Conservation (phyloP, 805 yeast genomes). For the Blastobotrys parvus region DNA sequence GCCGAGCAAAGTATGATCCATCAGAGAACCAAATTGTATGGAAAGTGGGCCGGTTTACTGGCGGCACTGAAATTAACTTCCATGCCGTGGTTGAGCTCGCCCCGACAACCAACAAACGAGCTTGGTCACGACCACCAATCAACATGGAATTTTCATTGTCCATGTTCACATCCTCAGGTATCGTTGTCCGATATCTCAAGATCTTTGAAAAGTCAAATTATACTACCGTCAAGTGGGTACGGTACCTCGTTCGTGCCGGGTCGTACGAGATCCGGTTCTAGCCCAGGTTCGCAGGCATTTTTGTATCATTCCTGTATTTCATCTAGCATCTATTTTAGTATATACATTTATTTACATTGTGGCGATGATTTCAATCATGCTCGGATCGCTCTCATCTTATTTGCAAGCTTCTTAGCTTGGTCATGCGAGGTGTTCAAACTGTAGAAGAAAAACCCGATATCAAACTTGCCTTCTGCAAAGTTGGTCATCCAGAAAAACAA, state of each 20-base stretch:
- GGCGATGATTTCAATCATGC: not conserved
- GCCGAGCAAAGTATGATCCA: slow-evolving; percentile 61
- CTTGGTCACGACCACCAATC: slow-evolving; percentile 73
- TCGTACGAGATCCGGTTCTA: slow-evolving; percentile 71
- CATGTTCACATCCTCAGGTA: slow-evolving; percentile 72
- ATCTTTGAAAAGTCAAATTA: slow-evolving; percentile 55
- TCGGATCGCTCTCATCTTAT: not conserved
- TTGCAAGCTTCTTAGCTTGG: not conserved
- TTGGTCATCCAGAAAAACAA: slow-evolving; percentile 16
- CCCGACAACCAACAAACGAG: slow-evolving; percentile 21
- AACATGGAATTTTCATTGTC: slow-evolving; percentile 57
- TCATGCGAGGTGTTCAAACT: not conserved
- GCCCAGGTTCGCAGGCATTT: not conserved
- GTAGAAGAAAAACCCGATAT: slow-evolving; percentile 17
- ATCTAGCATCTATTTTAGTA: no score
- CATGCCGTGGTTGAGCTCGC: slow-evolving; percentile 44
- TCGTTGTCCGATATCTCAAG: slow-evolving; percentile 62
- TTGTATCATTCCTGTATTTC: no score
- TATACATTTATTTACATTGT: not conserved
- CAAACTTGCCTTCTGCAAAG: slow-evolving; percentile 14
- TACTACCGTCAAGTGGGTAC: slow-evolving; percentile 79
- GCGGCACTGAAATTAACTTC: slow-evolving; percentile 54
- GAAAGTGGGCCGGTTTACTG: slow-evolving; percentile 61
- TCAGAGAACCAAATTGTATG: slow-evolving; percentile 59
- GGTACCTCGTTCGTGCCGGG: slow-evolving; percentile 68